Base-by-base conservation (phyloP, 129 eudicot genomes). In the Centella asiatica region DNA sequence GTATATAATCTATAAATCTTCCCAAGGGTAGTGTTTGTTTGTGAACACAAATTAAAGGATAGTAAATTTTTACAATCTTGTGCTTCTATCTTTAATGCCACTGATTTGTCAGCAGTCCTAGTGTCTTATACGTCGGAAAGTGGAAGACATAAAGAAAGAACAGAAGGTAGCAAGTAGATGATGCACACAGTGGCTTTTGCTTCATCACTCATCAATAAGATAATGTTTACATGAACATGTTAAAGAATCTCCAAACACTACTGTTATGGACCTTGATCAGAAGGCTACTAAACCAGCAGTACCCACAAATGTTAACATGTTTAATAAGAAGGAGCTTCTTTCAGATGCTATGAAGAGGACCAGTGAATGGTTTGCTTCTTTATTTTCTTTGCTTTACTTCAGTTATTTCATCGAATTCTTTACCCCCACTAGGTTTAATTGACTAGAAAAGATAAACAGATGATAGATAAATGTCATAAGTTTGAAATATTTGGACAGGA, bases 291-390 rank as follows among this genome's bases (percentile, higher is more conserved):
- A 65, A 66, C 48, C 68, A 28, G 29, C 57, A 22, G 29, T 51
- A 31, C 54, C 80, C 50, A 40, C 62, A 23, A 20, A 62, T 39
- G 26, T 62, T 68, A 67, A 57, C 72, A 78, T 80, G 76, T 61
- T 65, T 49, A 25, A 62, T 33, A 75, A 78, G 78, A 78, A 76
- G 65, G 72, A 77, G 65, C 78, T 71, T 55, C 68, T 82, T 69
- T 79, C 74, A 45, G 76, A 82, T 76, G 80, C 83, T 69, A 88
- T 80, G 99, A 76, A 82, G 86, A 76, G 82, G 44, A 82, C 99
- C 39, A 76, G 70, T 49, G 96, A 85, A 54, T 88, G 99, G 99
- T 93, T 68, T 78, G 72, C 66, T 71, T 71, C 52, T 70, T 58
- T 58, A 8, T 22, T 57, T 46, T 50, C 44, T 17, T 27, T 20